A percentile compares a stretch with the other conserved stretches of the same genome.
These are phyloP conservation scores for Aegilops umbellulata DNA, from an alignment of 176 grass and related monocot species.

Conservation along the genomic window DNA sequence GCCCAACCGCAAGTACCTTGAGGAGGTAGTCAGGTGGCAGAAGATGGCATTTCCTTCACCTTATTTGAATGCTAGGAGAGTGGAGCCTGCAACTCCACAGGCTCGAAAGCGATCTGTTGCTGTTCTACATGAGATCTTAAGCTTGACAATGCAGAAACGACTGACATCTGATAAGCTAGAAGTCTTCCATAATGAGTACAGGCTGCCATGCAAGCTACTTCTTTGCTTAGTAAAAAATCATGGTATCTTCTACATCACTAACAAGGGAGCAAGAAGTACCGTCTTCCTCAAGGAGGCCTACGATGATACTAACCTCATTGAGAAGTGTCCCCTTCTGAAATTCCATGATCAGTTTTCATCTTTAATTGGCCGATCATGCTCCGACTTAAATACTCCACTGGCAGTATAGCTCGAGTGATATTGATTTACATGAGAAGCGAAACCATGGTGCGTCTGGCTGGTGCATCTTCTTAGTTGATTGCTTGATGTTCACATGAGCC, in stretches of 20 bases:
- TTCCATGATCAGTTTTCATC: conserved; percentile 67
- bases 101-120: conserved; percentile 67
- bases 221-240: conserved; percentile 91
- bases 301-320: conserved; percentile 51
- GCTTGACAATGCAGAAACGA: conserved; percentile 71
- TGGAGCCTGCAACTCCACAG: conserved; percentile 61
- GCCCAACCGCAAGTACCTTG: conserved; percentile 71
- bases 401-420: conserved; percentile 13
- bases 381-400: conserved; percentile 34
- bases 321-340: conserved; percentile 65
- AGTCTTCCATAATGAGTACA: conserved; percentile 70
- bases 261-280: conserved; percentile 82
- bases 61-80: conserved; percentile 64
- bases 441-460: background rate
- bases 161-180: conserved; percentile 90
- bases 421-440: conserved; percentile 13
- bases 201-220: conserved; percentile 65
- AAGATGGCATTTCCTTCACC: conserved; percentile 90
- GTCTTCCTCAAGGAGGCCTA: conserved; percentile 93
- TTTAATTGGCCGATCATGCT: conserved; percentile 57
- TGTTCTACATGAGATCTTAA: conserved; percentile 83
- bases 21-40: conserved; percentile 85
- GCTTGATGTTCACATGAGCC: background rate
- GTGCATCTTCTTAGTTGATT: conserved; percentile 23
- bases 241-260: conserved; percentile 93